Evolutionary conservation across 257 asterid species (phyloP), one percentile per base, ranked within the genome.

Genomic region (Scutellaria baicalensis): DNA sequence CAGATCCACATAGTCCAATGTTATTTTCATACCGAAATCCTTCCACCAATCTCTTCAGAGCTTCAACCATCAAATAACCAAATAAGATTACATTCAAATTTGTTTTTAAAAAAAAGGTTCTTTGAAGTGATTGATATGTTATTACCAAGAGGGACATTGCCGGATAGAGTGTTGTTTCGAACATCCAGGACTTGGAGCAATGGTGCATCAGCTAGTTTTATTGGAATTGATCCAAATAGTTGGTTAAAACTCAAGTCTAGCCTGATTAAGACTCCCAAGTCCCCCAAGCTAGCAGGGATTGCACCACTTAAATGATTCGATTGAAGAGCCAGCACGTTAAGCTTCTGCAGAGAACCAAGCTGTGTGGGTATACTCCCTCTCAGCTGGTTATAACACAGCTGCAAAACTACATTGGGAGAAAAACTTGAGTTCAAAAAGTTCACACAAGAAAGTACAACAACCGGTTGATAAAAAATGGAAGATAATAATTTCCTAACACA

Each of bases 101-200:
- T n/a, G n/a, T n/a, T n/a, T 52, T 27, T 8, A 57, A 8, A 57
- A 33, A 13, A 35, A 11, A 6, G 23, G 44, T 16, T 36, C 6
- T 58, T 57, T 14, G n/a, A 20, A 60, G 54, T 45, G 52, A 5
- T 6, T 44, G 61, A 56, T 35, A 10, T 31, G 20, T 68, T 20
- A 67, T 73, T 92, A 93, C 98, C 98, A 55, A 84, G 85, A 69
- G 97, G 96, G n/a, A 93, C 97, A 82, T 78, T 90, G 84, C 98
- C 98, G 3, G 97, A 93, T 18, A 93, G 90, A 17, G 83, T 73
- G 82, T 93, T 90, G 73, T 84, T 90, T 66, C 88, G 85, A 45
- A 93, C 85, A 76, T 93, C 90, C 18, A 93, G 77, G 68, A 86
- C 84, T 84, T 83, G 81, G 8, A 93, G 96, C 78, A 83, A 40